A percentile compares a stretch with the other conserved stretches of the same genome.
phyloP scores from a whole-genome alignment of 306 rosid species.

The Urtica urens region DNA sequence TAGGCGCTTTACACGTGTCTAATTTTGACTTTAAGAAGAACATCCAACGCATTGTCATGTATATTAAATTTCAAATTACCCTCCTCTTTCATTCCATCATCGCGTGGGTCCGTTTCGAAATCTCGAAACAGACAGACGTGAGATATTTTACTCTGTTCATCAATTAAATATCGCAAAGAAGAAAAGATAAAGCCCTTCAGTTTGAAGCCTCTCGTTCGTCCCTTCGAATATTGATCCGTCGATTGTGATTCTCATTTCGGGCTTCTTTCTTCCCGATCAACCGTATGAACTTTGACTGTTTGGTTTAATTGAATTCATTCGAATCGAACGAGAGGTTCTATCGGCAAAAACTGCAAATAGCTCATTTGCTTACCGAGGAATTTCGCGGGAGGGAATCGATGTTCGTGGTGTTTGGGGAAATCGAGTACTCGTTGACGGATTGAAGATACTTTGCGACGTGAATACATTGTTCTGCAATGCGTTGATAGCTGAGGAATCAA shows the following conservation, averaged over 20 bases:
- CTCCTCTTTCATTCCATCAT: no score
- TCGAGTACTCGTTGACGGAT: conserved; percentile 23
- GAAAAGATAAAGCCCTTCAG: no score
- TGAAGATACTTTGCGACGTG: conserved; percentile 5
- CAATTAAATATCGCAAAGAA: no score
- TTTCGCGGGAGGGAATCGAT: conserved; percentile 33
- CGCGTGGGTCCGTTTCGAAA: no score
- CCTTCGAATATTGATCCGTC: neutral
- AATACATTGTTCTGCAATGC: conserved; percentile 36
- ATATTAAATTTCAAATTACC: no score
- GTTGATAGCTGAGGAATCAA: neutral
- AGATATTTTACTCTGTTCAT: no score
- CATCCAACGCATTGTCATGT: no score
- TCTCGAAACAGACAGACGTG: no score
- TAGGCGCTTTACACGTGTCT: no score
- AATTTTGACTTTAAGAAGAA: no score
- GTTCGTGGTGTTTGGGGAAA: conserved; percentile 19
- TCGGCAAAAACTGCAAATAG: neutral
- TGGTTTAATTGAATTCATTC: neutral
- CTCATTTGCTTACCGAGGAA: conserved; percentile 11
- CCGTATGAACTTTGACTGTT: neutral
- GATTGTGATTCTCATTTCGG: conserved; percentile 12
- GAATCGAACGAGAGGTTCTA: neutral
- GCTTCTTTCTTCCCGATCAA: neutral
- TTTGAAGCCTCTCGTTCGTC: neutral